These are phyloP conservation scores for Pichia sp. DNA, from an alignment of 1,139 yeast species.

Conservation along the genomic window DNA sequence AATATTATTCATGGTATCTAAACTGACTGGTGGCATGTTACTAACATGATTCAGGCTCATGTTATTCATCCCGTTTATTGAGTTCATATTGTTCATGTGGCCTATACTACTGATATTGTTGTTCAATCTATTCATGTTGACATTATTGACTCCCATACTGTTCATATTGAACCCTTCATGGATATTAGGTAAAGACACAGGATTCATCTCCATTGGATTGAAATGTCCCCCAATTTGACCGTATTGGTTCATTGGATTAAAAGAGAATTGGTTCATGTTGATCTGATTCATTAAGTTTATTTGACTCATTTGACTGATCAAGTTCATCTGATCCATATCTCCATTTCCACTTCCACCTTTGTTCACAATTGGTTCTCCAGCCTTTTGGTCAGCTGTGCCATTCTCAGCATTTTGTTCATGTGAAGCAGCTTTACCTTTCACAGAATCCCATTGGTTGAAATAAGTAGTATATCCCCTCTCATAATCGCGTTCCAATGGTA, in stretches of 20 bases:
- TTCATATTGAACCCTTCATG: slow-evolving; percentile 1
- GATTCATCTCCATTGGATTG: slow-evolving; percentile 1
- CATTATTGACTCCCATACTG: neutral
- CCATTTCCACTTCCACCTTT: neutral
- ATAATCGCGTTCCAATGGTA: neutral
- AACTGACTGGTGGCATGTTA: slow-evolving; percentile 2
- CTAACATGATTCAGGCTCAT: slow-evolving; percentile 1
- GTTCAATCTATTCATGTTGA: slow-evolving; percentile 1
- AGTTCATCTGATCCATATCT: neutral
- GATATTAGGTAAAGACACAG: neutral
- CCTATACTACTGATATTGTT: neutral
- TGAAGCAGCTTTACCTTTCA: neutral
- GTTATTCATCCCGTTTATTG: slow-evolving; percentile 11
- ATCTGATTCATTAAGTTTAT: slow-evolving; percentile 8
- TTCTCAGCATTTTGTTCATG: neutral
- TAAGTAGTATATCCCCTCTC: slow-evolving; percentile 2
- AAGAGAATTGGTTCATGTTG: slow-evolving; percentile 1
- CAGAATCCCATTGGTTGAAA: slow-evolving; percentile 9
- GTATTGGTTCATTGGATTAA: slow-evolving; percentile 2
- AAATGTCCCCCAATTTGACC: neutral
- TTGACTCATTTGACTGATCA: slow-evolving; percentile 9
- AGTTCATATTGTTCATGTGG: slow-evolving; percentile 6
- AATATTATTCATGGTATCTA: slow-evolving; percentile 6
- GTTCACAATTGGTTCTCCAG: neutral
- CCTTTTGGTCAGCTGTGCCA: neutral